Conservation (phyloP, 768 basidiomycete species). For the Leccinum aurantiacum region DNA sequence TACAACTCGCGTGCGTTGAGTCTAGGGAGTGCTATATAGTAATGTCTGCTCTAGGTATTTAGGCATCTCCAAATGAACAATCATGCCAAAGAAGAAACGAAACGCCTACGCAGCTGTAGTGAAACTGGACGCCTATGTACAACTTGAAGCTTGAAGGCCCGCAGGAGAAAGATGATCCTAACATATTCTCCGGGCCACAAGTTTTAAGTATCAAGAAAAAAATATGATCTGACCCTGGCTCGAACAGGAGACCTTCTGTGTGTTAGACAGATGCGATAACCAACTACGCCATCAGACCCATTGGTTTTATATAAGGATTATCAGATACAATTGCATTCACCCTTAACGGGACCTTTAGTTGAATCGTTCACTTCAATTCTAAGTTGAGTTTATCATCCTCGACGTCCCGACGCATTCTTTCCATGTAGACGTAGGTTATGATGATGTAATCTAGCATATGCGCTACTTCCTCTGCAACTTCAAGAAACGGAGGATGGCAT, state of each 20-base stretch:
- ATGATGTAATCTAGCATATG: slow-evolving; percentile 35
- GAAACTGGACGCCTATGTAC: too few relatives aligned
- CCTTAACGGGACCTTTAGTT: neutral
- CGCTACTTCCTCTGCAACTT: slow-evolving; percentile 25
- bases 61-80: too few relatives aligned
- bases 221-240: slow-evolving; percentile 51
- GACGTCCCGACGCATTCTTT: slow-evolving; percentile 28
- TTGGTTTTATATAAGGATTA: too few relatives aligned
- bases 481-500: slow-evolving; percentile 26
- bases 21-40: too few relatives aligned
- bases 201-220: neutral
- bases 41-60: too few relatives aligned
- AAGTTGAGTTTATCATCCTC: slow-evolving; percentile 17
- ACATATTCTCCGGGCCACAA: too few relatives aligned
- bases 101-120: too few relatives aligned
- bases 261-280: slow-evolving; percentile 85
- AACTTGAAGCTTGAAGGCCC: too few relatives aligned
- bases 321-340: neutral
- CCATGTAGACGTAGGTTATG: slow-evolving; percentile 34
- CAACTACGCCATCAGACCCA: slow-evolving; percentile 65
- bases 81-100: too few relatives aligned
- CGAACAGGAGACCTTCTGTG: slow-evolving; percentile 77
- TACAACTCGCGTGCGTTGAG: too few relatives aligned
- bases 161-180: too few relatives aligned
- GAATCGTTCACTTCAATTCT: neutral